Conservation (phyloP, 2,329 filamentous ascomycete genomes). For the Aspergillus unguis region DNA sequence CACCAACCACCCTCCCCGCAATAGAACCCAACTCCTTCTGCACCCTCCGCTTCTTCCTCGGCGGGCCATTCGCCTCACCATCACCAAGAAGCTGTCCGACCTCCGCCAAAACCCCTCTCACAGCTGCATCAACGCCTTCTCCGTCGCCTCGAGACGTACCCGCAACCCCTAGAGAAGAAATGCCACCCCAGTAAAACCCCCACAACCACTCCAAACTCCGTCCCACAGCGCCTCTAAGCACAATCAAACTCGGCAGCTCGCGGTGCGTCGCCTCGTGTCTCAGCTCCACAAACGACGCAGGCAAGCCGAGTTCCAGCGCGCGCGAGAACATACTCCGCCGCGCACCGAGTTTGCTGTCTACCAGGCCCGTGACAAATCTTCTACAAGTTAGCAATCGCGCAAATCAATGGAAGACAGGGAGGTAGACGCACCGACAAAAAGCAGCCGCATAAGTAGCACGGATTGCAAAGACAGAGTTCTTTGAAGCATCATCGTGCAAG, state of each 20-base stretch:
- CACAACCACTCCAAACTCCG: slow-evolving; percentile 81
- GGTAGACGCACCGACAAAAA: slow-evolving; percentile 41
- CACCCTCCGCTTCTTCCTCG: slow-evolving; percentile 30
- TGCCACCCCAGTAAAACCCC: slow-evolving; percentile 76
- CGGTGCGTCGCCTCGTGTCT: slow-evolving; percentile 89
- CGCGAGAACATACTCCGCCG: slow-evolving; percentile 46
- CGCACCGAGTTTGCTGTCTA: slow-evolving; percentile 43
- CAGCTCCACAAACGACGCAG: slow-evolving; percentile 77
- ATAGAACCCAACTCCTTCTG: slow-evolving; percentile 21
- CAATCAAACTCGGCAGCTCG: slow-evolving; percentile 71
- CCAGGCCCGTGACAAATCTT: slow-evolving; percentile 46
- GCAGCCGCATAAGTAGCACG: slow-evolving; percentile 45
- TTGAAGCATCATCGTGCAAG: slow-evolving; percentile 40
- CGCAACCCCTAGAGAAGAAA: background rate
- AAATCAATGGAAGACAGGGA: slow-evolving; percentile 1
- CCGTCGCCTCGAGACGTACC: background rate
- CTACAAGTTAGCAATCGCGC: background rate
- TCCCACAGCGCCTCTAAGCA: slow-evolving; percentile 66
- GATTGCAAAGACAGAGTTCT: slow-evolving; percentile 45
- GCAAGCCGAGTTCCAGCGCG: slow-evolving; percentile 40
- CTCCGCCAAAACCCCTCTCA: background rate
- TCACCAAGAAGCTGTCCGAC: background rate
- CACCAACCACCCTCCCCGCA: slow-evolving; percentile 25
- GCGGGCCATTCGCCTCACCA: slow-evolving; percentile 13
- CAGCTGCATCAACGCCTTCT: slow-evolving; percentile 22